Evolutionary conservation across 2,329 filamentous ascomycete species (phyloP).

Genomic region (Aspergillus candidus): DNA sequence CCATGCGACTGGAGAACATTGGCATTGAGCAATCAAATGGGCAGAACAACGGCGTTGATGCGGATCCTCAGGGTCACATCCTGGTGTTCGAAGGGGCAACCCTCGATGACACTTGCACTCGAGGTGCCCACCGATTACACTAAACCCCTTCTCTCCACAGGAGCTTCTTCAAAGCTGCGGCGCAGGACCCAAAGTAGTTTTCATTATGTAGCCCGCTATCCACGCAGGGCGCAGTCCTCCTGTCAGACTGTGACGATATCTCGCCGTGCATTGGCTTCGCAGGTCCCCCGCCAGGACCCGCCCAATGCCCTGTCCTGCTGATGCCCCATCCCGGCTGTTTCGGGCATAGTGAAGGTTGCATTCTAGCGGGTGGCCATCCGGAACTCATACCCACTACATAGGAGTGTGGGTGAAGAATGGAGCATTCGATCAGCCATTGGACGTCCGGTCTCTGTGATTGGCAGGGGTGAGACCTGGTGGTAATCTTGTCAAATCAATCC

Average conservation of each 20-base stretch:
- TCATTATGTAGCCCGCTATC: conserved; percentile 7
- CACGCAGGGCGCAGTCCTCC: conserved; percentile 4
- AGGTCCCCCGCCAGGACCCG: conserved; percentile 14
- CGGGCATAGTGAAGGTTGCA: conserved; percentile 31
- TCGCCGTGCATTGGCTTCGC: conserved; percentile 14
- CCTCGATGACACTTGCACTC: conserved; percentile 34
- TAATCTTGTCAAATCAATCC: conserved; percentile 17
- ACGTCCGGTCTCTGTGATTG: conserved; percentile 19
- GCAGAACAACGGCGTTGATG: conserved; percentile 2
- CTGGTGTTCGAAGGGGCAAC: conserved; percentile 7
- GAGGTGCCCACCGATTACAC: conserved; percentile 4
- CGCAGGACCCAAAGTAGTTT: neutral
- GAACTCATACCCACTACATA: conserved; percentile 13
- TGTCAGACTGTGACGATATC: neutral
- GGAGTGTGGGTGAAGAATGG: conserved; percentile 15
- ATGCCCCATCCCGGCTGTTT: conserved; percentile 22
- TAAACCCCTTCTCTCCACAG: neutral
- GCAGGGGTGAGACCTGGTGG: conserved; percentile 9
- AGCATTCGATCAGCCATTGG: conserved; percentile 22
- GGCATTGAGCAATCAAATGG: conserved; percentile 10
- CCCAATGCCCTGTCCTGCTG: conserved; percentile 20
- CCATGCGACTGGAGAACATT: conserved; percentile 2
- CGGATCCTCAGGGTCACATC: conserved; percentile 8
- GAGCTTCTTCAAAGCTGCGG: neutral
- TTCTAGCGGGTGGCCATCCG: conserved; percentile 31